Evolutionary conservation across 2,329 filamentous ascomycete species (phyloP).

Genomic region (Cryphonectria carpinicola): DNA sequence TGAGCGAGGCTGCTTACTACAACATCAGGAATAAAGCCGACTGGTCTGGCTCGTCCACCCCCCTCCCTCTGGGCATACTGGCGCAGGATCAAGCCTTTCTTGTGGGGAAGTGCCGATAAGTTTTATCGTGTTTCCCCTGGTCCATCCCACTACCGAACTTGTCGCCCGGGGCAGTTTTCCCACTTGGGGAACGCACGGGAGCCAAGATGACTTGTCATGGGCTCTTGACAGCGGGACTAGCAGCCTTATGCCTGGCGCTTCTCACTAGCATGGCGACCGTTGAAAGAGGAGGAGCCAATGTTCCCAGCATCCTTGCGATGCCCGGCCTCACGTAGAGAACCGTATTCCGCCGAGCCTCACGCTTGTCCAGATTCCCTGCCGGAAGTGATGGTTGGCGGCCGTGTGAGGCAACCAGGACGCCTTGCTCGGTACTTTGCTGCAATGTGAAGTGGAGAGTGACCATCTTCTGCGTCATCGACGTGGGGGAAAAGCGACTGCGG

Average conservation of each 20-base stretch:
- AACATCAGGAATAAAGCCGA: conserved; percentile 23
- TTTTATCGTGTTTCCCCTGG: neutral
- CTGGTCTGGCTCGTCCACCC: conserved; percentile 7
- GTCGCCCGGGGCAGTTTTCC: neutral
- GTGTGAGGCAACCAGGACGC: neutral
- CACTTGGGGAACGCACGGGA: neutral
- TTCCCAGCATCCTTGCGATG: neutral
- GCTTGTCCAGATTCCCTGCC: neutral
- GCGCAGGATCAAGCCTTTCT: neutral
- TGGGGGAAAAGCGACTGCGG: neutral
- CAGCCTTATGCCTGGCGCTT: conserved; percentile 5
- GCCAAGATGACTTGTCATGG: neutral
- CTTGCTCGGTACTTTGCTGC: neutral
- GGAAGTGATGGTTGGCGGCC: neutral
- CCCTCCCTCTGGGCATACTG: neutral
- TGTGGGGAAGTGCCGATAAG: conserved; percentile 8
- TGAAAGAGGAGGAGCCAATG: neutral
- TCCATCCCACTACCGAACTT: neutral
- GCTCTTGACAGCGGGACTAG: neutral
- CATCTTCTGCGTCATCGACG: neutral
- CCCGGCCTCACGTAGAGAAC: neutral
- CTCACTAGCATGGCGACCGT: conserved; percentile 8
- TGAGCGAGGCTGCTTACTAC: conserved; percentile 12
- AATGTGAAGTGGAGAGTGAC: neutral
- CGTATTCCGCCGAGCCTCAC: conserved; percentile 9